phyloP scores from a whole-genome alignment of 169 alveolate genomes.

The Cryptosporidium viatorum region DNA sequence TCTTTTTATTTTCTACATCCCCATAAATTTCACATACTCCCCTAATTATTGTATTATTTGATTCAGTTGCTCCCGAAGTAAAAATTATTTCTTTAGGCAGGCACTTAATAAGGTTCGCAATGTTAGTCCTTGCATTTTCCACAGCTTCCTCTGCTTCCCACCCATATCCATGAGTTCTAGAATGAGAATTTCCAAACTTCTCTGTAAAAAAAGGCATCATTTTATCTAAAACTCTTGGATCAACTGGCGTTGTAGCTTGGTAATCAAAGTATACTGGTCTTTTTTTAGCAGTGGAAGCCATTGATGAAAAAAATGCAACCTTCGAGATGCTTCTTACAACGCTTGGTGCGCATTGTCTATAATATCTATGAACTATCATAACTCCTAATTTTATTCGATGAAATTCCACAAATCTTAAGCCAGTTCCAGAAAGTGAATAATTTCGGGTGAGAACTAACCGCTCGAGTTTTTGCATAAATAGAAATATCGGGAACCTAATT shows the following conservation, averaged over 20 bases:
- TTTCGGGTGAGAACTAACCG: not conserved
- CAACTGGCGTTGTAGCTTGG: slow-evolving; percentile 98
- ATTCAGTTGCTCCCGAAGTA: slow-evolving; percentile 99
- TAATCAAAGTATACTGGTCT: slow-evolving; percentile 91
- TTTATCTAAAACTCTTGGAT: slow-evolving; percentile 97
- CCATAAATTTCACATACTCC: slow-evolving; percentile 88
- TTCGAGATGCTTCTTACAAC: slow-evolving; percentile 2
- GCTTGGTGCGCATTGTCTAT: not conserved
- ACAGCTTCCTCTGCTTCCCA: slow-evolving; percentile 96
- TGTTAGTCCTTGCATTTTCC: slow-evolving; percentile 91
- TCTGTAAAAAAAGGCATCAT: slow-evolving; percentile 97
- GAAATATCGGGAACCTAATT: not conserved
- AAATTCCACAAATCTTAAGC: not conserved
- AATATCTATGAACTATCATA: slow-evolving; percentile 8
- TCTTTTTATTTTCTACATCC: slow-evolving; percentile 84
- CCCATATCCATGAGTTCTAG: slow-evolving; percentile 96
- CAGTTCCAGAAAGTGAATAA: not conserved
- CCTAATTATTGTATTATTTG: slow-evolving; percentile 95
- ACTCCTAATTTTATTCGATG: not conserved
- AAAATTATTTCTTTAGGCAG: slow-evolving; percentile 93
- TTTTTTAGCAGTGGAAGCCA: slow-evolving; percentile 6
- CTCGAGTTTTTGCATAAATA: not conserved
- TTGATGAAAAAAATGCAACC: slow-evolving; percentile 19
- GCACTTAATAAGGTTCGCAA: slow-evolving; percentile 90
- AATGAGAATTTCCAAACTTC: slow-evolving; percentile 96